These are phyloP conservation scores for Cryptococcus wingfieldii DNA, from an alignment of 1,284 basidiomycete species.

Conservation along the genomic window DNA sequence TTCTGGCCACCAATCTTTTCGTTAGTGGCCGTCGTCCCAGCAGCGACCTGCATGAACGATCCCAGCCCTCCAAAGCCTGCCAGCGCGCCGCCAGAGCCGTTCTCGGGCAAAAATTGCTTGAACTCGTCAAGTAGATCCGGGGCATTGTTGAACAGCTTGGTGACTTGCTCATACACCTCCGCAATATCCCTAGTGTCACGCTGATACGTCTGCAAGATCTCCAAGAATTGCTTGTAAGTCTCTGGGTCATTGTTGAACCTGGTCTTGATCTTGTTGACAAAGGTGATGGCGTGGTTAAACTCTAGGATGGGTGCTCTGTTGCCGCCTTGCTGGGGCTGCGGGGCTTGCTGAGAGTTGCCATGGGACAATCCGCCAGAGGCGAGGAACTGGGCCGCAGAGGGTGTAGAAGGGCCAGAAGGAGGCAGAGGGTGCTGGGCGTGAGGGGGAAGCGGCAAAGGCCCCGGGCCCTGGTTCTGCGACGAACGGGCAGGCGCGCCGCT, in stretches of 20 bases:
- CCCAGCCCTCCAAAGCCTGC: slow-evolving; percentile 36
- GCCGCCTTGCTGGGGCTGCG: slow-evolving; percentile 71
- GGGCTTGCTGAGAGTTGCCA: slow-evolving; percentile 66
- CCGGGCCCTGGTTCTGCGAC: slow-evolving; percentile 10
- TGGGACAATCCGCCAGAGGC: slow-evolving; percentile 22
- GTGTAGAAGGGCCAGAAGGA: slow-evolving; percentile 38
- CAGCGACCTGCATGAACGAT: slow-evolving; percentile 33
- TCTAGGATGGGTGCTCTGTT: slow-evolving; percentile 56
- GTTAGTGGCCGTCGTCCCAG: slow-evolving; percentile 6
- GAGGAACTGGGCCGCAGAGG: slow-evolving; percentile 37
- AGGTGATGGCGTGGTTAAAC: slow-evolving; percentile 97
- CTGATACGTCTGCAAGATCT: slow-evolving; percentile 96
- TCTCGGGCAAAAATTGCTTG: slow-evolving; percentile 87
- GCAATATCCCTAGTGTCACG: slow-evolving; percentile 85
- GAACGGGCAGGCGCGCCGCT: slow-evolving; percentile 2
- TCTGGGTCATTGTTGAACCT: slow-evolving; percentile 87
- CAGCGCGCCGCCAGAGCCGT: slow-evolving; percentile 28
- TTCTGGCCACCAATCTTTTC: slow-evolving; percentile 27
- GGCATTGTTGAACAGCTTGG: slow-evolving; percentile 84
- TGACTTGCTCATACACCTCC: slow-evolving; percentile 91
- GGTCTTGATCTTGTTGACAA: slow-evolving; percentile 98
- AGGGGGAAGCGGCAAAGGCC: slow-evolving; percentile 18
- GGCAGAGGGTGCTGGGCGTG: slow-evolving; percentile 20
- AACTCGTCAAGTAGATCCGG: slow-evolving; percentile 93
- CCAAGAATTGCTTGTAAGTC: slow-evolving; percentile 96